These are phyloP conservation scores for Cucumis melo DNA, from an alignment of 306 rosid species.

Conservation along the genomic window DNA sequence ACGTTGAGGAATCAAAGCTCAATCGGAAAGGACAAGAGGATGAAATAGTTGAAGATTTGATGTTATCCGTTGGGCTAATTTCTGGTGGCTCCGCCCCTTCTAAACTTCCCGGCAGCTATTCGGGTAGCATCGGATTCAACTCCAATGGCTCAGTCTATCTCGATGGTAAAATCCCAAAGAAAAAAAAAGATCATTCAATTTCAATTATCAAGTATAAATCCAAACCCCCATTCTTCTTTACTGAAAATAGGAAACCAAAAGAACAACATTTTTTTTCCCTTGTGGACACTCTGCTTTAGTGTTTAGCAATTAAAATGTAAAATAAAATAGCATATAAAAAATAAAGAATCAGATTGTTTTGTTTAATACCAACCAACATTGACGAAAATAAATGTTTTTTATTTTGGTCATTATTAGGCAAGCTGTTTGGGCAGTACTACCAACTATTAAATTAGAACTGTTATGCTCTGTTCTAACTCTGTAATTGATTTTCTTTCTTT, in stretches of 20 bases:
- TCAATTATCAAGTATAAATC: background rate
- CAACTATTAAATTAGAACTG: background rate
- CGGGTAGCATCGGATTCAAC: conserved; percentile 86
- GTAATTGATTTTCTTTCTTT: background rate
- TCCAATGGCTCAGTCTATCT: conserved; percentile 82
- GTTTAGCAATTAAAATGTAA: background rate
- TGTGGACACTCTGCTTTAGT: background rate
- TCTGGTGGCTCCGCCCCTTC: conserved; percentile 41
- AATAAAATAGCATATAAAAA: background rate
- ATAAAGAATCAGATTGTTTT: background rate
- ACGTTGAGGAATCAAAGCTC: conserved; percentile 42
- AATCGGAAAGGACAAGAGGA: conserved; percentile 20
- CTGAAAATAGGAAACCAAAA: background rate
- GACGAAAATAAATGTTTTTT: background rate
- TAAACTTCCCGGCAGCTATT: conserved; percentile 69
- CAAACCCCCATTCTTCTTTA: background rate
- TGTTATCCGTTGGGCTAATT: conserved; percentile 56
- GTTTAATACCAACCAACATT: background rate
- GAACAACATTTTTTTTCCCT: background rate
- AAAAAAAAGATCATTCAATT: background rate
- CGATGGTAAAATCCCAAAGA: conserved; percentile 45
- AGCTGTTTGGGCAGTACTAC: background rate
- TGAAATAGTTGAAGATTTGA: conserved; percentile 28
- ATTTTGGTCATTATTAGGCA: background rate
- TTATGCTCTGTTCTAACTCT: background rate